Base-by-base conservation (phyloP, 73 alveolate genomes). In the Diophrys appendiculata region DNA sequence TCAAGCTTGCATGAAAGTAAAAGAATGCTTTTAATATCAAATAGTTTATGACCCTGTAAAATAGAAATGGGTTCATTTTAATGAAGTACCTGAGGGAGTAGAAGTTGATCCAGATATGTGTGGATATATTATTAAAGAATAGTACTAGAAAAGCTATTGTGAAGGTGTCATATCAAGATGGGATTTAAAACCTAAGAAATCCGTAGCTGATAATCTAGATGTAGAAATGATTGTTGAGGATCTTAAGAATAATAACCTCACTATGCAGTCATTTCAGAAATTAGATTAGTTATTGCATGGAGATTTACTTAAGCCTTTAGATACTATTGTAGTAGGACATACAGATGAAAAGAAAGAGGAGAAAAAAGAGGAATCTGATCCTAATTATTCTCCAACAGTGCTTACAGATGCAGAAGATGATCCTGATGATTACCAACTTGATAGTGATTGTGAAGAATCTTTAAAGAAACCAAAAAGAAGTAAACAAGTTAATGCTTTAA, bases 41-140 rank as follows among this genome's bases (percentile, higher is more conserved):
- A 79, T 89, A 18, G 88, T 86, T 22, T 86, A 64, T 33, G 79
- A 79, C 54, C 92, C 92, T 2, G 8, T 5, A 5, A 76, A 5
- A 0, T 3, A 5, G 54, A 76, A 56, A 22, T 64, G 60, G 43
- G 52, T 35, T 13, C 77, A 68, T 0, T 33, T 76, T 33, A 31
- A 31, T 8, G 72, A 31, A 5, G 8, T 76, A 0, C 56, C 54
- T 60, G 85, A 76, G 33, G 69, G 70, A 1, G 56, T 23, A 8
- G 65, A 24, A 1, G 33, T 75, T 1, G 83, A 75, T 56, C 73
- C 26, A 14, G 67, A 14, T 28, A 55, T 75, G 43, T 33, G 25
- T 33, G 83, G 83, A 14, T 26, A n/a, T 29, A 8, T 11, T 24
- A 75, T 75, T 27, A 43, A 27, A 28, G 75, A 53, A 27, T 73